Evolutionary conservation across 768 basidiomycete genomes (phyloP).

Genomic region (Leccinellum albellum): DNA sequence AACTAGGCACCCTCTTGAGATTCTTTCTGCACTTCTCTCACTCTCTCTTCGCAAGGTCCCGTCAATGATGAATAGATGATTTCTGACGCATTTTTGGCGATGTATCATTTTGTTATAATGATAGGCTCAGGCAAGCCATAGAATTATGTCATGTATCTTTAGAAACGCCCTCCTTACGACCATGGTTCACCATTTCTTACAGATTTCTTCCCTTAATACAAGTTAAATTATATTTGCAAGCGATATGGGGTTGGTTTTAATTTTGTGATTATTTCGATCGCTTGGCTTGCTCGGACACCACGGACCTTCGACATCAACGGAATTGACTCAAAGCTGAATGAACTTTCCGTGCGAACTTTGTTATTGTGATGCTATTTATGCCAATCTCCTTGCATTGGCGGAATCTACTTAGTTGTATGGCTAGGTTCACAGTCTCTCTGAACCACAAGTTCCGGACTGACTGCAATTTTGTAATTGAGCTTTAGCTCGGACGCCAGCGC

Average conservation of each 20-base stretch:
- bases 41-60: conserved; percentile 4
- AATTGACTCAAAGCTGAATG: background rate
- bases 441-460: background rate
- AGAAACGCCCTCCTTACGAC: conserved; percentile 11
- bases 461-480: background rate
- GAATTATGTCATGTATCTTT: conserved; percentile 22
- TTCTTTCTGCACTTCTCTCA: background rate
- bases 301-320: background rate
- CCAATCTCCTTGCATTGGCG: background rate
- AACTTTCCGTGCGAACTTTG: background rate
- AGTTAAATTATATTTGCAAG: background rate
- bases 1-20: conserved; percentile 36
- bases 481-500: background rate
- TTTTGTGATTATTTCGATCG: background rate
- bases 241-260: background rate
- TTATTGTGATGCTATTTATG: background rate
- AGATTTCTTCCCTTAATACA: background rate
- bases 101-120: conserved; percentile 22
- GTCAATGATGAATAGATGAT: conserved; percentile 7
- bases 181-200: background rate
- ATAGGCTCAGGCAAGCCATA: conserved; percentile 24
- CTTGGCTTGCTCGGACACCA: conserved; percentile 3
- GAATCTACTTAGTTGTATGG: background rate
- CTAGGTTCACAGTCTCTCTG: background rate
- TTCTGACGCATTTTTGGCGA: conserved; percentile 7